Evolutionary conservation across 495 filamentous ascomycete genomes (phyloP).

Genomic region (Recurvomyces mirabilis): DNA sequence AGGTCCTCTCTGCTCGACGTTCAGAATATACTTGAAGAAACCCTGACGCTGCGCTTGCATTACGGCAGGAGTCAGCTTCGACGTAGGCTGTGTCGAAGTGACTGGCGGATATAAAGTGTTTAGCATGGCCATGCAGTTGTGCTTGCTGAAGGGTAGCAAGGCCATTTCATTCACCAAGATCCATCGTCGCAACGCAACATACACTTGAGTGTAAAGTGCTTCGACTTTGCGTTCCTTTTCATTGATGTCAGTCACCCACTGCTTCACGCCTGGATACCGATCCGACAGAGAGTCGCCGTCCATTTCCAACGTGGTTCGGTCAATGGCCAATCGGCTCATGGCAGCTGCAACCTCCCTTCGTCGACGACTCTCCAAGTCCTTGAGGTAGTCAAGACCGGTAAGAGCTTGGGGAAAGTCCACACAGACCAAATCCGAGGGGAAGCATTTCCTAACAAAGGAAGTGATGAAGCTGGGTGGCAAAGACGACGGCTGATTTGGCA

Average conservation of each 20-base stretch:
- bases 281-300: conserved; percentile 34
- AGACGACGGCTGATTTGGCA: conserved; percentile 53
- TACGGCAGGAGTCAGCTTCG: conserved; percentile 43
- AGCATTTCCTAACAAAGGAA: conserved; percentile 53
- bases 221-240: conserved; percentile 48
- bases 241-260: conserved; percentile 45
- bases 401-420: conserved; percentile 66
- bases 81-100: conserved; percentile 34
- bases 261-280: conserved; percentile 40
- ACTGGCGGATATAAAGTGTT: conserved; percentile 64
- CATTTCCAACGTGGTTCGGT: conserved; percentile 28
- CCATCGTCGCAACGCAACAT: conserved; percentile 59
- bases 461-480: conserved; percentile 58
- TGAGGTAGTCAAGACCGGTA: conserved; percentile 60
- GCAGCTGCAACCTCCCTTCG: conserved; percentile 65
- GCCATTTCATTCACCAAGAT: conserved; percentile 62
- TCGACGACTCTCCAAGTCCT: conserved; percentile 54
- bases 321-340: conserved; percentile 73
- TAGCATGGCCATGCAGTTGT: conserved; percentile 63
- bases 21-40: conserved; percentile 56
- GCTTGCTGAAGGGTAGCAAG: conserved; percentile 51
- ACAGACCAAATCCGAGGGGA: conserved; percentile 42
- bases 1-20: conserved; percentile 47
- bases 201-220: conserved; percentile 52
- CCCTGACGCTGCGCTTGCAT: conserved; percentile 49